Percentiles rank a stretch among this genome's conserved stretches.
Conservation (phyloP, 805 yeast species). For the Starmerella sp. region DNA sequence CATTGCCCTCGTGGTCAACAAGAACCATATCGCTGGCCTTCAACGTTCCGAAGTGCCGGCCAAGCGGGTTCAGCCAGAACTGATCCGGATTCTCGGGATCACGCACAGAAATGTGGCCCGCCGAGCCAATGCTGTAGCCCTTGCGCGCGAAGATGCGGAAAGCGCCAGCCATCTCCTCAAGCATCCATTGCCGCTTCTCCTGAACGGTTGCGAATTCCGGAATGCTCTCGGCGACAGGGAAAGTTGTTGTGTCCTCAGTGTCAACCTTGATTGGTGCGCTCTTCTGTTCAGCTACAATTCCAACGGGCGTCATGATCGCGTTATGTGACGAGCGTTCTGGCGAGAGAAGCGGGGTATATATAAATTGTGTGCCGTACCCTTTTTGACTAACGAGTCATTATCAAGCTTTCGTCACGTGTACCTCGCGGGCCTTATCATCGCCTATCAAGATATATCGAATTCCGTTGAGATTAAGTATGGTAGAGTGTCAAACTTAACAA, state of each 20-base stretch:
- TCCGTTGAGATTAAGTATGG: too few species aligned
- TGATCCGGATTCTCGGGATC: constrained; percentile 74
- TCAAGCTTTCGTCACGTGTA: too few species aligned
- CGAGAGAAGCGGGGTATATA: not conserved
- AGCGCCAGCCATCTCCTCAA: constrained; percentile 71
- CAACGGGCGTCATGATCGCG: constrained; percentile 23
- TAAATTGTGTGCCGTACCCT: not conserved
- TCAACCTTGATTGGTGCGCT: not conserved
- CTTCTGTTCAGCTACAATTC: not conserved
- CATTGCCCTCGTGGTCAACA: constrained; percentile 49
- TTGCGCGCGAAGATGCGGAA: constrained; percentile 73
- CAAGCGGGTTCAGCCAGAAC: constrained; percentile 84
- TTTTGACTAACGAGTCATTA: not conserved
- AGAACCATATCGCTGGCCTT: constrained; percentile 54
- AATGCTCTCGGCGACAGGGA: constrained; percentile 6
- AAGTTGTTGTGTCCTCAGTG: constrained; percentile 9
- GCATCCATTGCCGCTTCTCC: constrained; percentile 23
- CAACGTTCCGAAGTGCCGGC: constrained; percentile 56
- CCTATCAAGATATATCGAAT: too few species aligned
- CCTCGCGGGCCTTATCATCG: too few species aligned
- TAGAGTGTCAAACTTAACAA: too few species aligned
- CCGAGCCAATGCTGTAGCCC: constrained; percentile 64
- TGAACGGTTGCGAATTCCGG: constrained; percentile 18
- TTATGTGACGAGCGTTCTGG: not conserved
- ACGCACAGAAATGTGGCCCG: constrained; percentile 78